Base-by-base conservation (phyloP, 2,329 filamentous ascomycete genomes). In the Epichloe gansuensis region DNA sequence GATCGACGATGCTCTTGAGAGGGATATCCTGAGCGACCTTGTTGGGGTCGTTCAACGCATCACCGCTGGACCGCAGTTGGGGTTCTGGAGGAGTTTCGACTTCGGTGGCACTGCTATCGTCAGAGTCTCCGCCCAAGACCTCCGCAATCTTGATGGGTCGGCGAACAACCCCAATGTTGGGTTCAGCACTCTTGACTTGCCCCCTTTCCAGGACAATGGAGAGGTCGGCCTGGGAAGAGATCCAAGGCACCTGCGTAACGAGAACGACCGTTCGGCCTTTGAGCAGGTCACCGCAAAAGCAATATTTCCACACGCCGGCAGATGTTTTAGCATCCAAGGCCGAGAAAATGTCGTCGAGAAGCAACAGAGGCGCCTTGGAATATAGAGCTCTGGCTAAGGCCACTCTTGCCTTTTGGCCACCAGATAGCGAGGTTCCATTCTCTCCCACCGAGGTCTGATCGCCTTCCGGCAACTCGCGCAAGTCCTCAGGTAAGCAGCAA, bases 271-370 rank as follows among this genome's bases (percentile, higher is more conserved):
- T 82, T 34, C 78, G 69, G 8, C 73, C 76, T 21, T 68, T 68
- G 9, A 82, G 68, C 28, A 82, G 59, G 47, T 78, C 75, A 46
- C 72, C 69, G 54, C 78, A 80, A 59, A 83, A 82, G 57, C 76
- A 80, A 52, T 74, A 68, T 53, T 77, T 72, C 74, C 78, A 82
- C 2, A 83, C 69, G 3, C 71, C 67, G 15, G 75, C 74, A 1
- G 76, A 74, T 0, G 80, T 82, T 57, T 79, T 78, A 17, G 78
- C 72, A 58, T 82, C 79, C 0, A 82, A 67, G 0, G 79, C 79
- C 1, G 78, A 78, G 56, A 82, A 79, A 3, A 81, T 71, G 54
- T 82, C 79, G 56, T 82, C 79, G 1, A 82, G 71, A 0, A 82
- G 66, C 23, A 82, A 65, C 2, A 81, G 67, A 2, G 75, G 68